phyloP scores from a whole-genome alignment of 768 basidiomycete species.

The Boletus rufocinnamomeus region DNA sequence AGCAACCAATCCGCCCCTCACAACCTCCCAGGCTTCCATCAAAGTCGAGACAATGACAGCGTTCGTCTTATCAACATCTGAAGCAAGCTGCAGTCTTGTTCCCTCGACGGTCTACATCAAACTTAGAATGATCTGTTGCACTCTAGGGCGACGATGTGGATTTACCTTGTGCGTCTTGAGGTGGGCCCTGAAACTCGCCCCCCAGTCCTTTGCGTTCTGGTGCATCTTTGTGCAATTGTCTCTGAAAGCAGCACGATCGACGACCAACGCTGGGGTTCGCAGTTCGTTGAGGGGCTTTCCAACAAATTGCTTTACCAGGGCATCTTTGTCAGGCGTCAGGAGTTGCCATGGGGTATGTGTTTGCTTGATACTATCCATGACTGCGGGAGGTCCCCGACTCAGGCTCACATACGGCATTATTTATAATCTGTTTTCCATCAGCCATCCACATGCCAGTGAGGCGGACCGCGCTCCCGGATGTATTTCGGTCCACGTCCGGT shows the following conservation, averaged over 20 bases:
- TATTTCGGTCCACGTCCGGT: conserved; percentile 2
- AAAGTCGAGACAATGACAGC: conserved; percentile 81
- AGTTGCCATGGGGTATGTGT: conserved; percentile 49
- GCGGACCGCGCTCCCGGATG: conserved; percentile 5
- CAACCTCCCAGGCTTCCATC: conserved; percentile 78
- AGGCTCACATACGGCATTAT: background rate
- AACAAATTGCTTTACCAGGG: conserved; percentile 54
- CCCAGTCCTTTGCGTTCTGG: conserved; percentile 61
- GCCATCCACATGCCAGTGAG: background rate
- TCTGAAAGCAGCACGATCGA: conserved; percentile 72
- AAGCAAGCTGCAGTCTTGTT: conserved; percentile 63
- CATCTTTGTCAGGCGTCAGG: conserved; percentile 47
- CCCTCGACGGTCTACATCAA: conserved; percentile 69
- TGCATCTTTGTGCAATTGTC: conserved; percentile 78
- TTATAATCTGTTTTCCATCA: conserved; percentile 4
- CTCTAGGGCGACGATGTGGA: background rate
- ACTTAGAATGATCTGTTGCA: conserved; percentile 6
- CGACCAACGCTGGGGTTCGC: conserved; percentile 76
- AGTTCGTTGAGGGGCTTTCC: conserved; percentile 57
- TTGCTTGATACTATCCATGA: conserved; percentile 38
- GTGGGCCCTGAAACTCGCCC: conserved; percentile 76
- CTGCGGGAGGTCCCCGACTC: background rate
- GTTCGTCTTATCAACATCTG: conserved; percentile 51
- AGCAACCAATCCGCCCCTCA: conserved; percentile 63
- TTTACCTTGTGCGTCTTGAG: conserved; percentile 81